Evolutionary conservation across 768 basidiomycete species (phyloP), one percentile per base, ranked within the genome.

Genomic region (Crepidotus variabilis): DNA sequence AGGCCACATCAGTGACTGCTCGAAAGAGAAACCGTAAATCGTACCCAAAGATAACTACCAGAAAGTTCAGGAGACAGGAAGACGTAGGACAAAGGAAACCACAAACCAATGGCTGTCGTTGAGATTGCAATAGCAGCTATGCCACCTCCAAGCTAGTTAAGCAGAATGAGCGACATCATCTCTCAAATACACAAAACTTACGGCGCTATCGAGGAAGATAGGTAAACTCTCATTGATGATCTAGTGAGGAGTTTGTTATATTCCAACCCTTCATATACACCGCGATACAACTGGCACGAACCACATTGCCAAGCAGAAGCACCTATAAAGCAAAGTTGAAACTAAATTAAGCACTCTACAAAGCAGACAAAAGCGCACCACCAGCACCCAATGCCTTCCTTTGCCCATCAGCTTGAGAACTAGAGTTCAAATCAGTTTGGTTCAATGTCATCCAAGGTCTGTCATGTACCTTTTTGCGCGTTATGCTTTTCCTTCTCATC

Each of bases 321-420:
- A 94, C 90, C 90, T 91, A 47, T 6, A 24, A 22, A 32, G 18
- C 18, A 24, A 32, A 55, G 49, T 55, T 51, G n/a, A 43, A 10
- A 20, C 34, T 8, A 39, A 21, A 47, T 13, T 18, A 20, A 49
- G n/a, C 13, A 39, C 14, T 20, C 35, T 34, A n/a, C 10, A 33
- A 16, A 23, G 8, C 11, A 50, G 13, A 18, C 2, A 51, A 54
- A 72, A n/a, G n/a, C 78, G 52, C 65, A 93, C 94, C 51, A 97
- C 95, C 8, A 98, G 81, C 11, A 98, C 93, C 96, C 96, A 94
- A 70, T 94, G 92, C 2, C 92, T 81, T 0, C 91, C 89, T 60
- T 76, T 81, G 35, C 75, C 69, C 79, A 87, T 79, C 14, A 86
- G 68, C 9, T 65, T 66, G 33, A 86, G 70, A 18, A 86, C 85